Evolutionary conservation across 139 green algal species (phyloP), one percentile per base, ranked within the genome.

Genomic region (Picochlorum sp.): DNA sequence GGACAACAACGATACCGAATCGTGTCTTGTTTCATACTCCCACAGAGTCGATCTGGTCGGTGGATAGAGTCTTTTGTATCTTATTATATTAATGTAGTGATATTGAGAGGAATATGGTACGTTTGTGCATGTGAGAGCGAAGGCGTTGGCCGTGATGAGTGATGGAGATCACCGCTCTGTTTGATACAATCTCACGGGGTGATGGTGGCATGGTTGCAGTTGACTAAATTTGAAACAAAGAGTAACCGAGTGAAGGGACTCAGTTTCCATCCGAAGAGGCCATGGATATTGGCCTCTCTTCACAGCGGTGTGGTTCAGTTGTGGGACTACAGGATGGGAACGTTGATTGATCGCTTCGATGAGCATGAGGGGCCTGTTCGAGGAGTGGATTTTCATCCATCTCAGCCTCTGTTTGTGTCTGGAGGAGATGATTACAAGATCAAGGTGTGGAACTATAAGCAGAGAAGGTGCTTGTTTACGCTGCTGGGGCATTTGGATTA

Each of bases 241-340:
- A 87, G 69, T 65, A 97, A 98, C 65, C 79, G 94, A 28, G 94
- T 98, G 59, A 99, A 99, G 73, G 94, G 94, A 9, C 67, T 98
- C 55, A 85, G 78, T 62, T 99, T 99, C 70, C 94, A 99, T 71
- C 94, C 94, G 13, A 96, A 95, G 76, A 80, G 94, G 66, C 94
- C 94, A 91, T 99, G 94, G 94, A 96, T 99, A 51, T 77, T 99
- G 11, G 90, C 94, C 18, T 96, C 86, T 2, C 77, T 99, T 68
- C 94, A 99, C 91, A 96, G 84, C 55, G 94, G 94, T 18, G 92
- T 98, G 21, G 90, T 99, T 57, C 94, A 99, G 90, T 84, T 99
- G 50, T 99, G 94, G 94, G 94, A 99, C 82, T 99, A 98, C 74
- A 84, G 94, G 41, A 98, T 99, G 93, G 94, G 94, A 31, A 98